Percentiles rank a stretch among this genome's conserved stretches.
phyloP scores from a whole-genome alignment of 371 early-diverging fungal species.

The Lichtheimia corymbifera region DNA sequence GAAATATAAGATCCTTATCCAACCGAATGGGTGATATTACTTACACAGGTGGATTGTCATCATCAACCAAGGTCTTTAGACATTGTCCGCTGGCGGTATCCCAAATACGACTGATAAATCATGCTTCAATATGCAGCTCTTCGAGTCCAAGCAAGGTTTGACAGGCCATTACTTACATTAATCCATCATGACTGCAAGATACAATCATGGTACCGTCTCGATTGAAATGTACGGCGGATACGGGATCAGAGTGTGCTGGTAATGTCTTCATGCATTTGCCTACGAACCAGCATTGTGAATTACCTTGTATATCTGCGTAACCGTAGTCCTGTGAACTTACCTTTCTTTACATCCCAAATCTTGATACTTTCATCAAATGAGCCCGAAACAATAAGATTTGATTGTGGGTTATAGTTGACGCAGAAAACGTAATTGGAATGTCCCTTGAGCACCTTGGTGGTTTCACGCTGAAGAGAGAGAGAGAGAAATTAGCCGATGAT shows the following conservation, averaged over 20 bases:
- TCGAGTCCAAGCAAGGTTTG: background rate
- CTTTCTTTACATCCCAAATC: conserved; percentile 95
- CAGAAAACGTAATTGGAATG: conserved; percentile 97
- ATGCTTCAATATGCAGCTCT: background rate
- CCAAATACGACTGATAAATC: conserved; percentile 85
- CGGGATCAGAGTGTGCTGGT: conserved; percentile 96
- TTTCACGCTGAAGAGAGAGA: conserved; percentile 54
- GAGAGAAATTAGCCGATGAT: background rate
- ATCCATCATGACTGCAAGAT: conserved; percentile 91
- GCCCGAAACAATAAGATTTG: conserved; percentile 93
- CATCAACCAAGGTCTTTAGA: conserved; percentile 92
- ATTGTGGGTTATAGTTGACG: conserved; percentile 94
- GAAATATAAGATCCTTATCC: background rate
- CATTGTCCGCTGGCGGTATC: conserved; percentile 95
- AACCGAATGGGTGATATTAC: conserved; percentile 12
- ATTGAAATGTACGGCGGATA: conserved; percentile 94
- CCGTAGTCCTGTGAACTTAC: conserved; percentile 30
- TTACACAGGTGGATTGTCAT: conserved; percentile 92
- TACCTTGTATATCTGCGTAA: background rate
- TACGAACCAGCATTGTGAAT: conserved; percentile 13
- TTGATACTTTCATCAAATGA: conserved; percentile 95
- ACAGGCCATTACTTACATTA: conserved; percentile 68
- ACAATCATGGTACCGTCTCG: conserved; percentile 97
- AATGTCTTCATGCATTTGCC: conserved; percentile 87
- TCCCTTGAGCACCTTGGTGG: conserved; percentile 82